These are phyloP conservation scores for Penicillium salamii DNA, from an alignment of 495 filamentous ascomycete genomes.

Conservation along the genomic window DNA sequence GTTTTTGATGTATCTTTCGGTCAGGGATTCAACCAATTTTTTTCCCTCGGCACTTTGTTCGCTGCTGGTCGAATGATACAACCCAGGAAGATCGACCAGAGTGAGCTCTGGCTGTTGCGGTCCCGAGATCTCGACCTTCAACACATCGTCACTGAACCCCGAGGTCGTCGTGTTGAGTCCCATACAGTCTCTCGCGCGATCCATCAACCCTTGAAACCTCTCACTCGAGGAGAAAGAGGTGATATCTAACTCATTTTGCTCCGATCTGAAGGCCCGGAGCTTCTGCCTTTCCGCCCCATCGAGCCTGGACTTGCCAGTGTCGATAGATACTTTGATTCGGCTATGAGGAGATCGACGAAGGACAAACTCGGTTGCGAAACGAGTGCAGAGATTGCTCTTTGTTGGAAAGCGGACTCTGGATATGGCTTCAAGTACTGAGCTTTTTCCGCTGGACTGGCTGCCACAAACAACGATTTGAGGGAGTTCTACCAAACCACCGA, in stretches of 20 bases:
- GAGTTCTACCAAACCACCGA: slow-evolving; percentile 55
- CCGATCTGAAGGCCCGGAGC: slow-evolving; percentile 8
- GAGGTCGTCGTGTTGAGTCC: slow-evolving; percentile 27
- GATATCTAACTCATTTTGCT: background rate
- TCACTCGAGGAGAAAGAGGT: slow-evolving; percentile 15
- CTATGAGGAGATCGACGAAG: slow-evolving; percentile 30
- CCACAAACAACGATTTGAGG: slow-evolving; percentile 76
- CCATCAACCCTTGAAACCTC: slow-evolving; percentile 41
- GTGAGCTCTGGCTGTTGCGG: slow-evolving; percentile 61
- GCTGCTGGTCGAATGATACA: slow-evolving; percentile 48
- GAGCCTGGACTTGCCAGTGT: slow-evolving; percentile 27
- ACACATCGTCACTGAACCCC: slow-evolving; percentile 58
- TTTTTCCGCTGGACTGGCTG: slow-evolving; percentile 70
- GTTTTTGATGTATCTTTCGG: slow-evolving; percentile 56
- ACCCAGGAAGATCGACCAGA: slow-evolving; percentile 64
- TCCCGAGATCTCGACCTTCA: slow-evolving; percentile 60
- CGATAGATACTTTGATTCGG: slow-evolving; percentile 43
- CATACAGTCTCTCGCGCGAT: slow-evolving; percentile 50
- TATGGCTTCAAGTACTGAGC: slow-evolving; percentile 71
- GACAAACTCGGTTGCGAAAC: slow-evolving; percentile 66
- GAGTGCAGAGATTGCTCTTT: slow-evolving; percentile 63
- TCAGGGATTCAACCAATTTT: slow-evolving; percentile 48
- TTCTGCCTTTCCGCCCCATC: slow-evolving; percentile 11
- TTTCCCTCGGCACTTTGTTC: slow-evolving; percentile 28
- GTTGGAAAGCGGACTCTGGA: slow-evolving; percentile 66